Evolutionary conservation across 495 filamentous ascomycete genomes (phyloP).

Genomic region (Neurospora pannonica): DNA sequence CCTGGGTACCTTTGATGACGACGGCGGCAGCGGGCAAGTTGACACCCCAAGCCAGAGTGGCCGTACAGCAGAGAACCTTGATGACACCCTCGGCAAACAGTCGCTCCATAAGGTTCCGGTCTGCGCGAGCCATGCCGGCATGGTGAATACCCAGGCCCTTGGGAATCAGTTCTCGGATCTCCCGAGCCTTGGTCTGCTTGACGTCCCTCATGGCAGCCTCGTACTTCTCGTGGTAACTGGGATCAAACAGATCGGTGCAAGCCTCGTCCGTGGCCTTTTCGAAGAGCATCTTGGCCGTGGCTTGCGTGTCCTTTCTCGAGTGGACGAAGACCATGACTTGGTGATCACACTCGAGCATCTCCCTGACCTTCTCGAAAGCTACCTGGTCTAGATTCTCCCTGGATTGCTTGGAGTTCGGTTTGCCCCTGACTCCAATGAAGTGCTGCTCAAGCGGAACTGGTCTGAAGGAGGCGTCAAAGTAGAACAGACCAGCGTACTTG

Average conservation of each 20-base stretch:
- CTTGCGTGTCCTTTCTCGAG: constrained; percentile 85
- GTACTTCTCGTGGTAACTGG: constrained; percentile 57
- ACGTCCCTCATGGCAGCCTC: constrained; percentile 69
- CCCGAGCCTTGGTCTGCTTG: constrained; percentile 69
- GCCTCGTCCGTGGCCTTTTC: constrained; percentile 77
- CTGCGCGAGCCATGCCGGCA: constrained; percentile 85
- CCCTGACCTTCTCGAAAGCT: constrained; percentile 88
- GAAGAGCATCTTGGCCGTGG: constrained; percentile 74
- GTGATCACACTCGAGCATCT: constrained; percentile 79
- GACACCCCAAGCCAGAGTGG: constrained; percentile 96
- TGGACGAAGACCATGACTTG: constrained; percentile 99
- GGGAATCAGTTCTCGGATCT: constrained; percentile 78
- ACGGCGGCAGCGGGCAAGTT: constrained; percentile 96
- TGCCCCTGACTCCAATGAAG: constrained; percentile 93
- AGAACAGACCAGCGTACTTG: constrained; percentile 85
- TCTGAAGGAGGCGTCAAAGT: constrained; percentile 91
- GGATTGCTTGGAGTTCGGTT: constrained; percentile 64
- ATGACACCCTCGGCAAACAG: constrained; percentile 82
- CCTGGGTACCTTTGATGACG: constrained; percentile 93
- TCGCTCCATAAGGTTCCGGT: constrained; percentile 86
- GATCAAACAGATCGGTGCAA: constrained; percentile 73
- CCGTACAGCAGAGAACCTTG: constrained; percentile 96
- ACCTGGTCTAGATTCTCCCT: constrained; percentile 80
- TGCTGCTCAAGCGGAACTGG: constrained; percentile 96
- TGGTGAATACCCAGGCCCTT: constrained; percentile 94